Evolutionary conservation across 78 protist species (phyloP), one percentile per base, ranked within the genome.

Genomic region (slime mould (Dictyostelium discoideum)): DNA sequence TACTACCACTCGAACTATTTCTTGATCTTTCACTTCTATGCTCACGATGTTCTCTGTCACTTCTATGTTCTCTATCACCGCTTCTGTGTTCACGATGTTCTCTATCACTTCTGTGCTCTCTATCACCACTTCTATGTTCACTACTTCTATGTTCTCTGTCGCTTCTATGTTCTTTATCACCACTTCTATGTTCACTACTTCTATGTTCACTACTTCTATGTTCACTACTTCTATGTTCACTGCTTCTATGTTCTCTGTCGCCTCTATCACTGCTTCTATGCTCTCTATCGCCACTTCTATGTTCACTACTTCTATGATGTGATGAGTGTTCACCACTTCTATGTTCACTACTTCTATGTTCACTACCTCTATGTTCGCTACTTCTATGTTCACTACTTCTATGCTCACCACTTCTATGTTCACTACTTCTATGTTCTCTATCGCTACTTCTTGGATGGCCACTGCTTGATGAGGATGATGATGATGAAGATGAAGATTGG

Each of bases 21-120:
- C 92, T 86, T 73, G 37, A 8, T 72, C 84, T 50, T 13, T 50
- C 48, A 5, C 29, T 32, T 42, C 84, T 78, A 16, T 78, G 50
- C 3, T 50, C 29, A 7, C 44, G 13, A 29, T 26, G 29, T 6
- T 67, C 76, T 73, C 80, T 73, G 13, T 73, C 46, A 29, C 78
- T 29, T 14, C 80, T 29, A 73, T 73, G 81, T 37, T 74, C 79
- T 26, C 79, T 24, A 26, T 72, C 80, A 67, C 81, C 37, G 44
- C 42, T 54, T 20, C 72, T 50, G 26, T 40, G 85, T 22, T 46
- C 39, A 29, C 74, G 9, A 11, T 29, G 32, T 72, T 10, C 74
- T 84, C 37, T 72, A 40, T 72, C 54, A 77, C 73, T 81, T 11
- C 73, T 54, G 16, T 40, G 86, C 6, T 84, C 26, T n/a, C 57